Conservation (phyloP, 75 land plant species). For the Pseudotsuga menziesii region DNA sequence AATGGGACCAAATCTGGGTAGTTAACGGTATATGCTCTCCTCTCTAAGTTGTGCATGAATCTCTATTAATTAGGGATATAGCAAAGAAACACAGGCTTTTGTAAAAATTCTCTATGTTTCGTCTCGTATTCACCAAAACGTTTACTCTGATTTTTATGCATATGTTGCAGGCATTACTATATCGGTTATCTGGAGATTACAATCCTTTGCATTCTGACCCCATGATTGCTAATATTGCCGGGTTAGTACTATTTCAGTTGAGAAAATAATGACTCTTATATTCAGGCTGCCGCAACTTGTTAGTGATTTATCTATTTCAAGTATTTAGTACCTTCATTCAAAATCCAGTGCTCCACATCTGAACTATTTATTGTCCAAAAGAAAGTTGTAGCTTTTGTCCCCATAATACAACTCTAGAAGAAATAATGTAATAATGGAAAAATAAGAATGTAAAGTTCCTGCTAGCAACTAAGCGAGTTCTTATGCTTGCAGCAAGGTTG, state of each 20-base stretch:
- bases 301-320: conserved; percentile 7
- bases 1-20: no score
- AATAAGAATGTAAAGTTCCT: no score
- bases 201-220: conserved; percentile 97
- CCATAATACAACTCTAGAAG: not conserved
- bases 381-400: not conserved
- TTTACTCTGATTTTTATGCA: not conserved
- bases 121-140: no score
- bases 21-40: not conserved
- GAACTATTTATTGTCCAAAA: not conserved
- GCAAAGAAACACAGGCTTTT: no score
- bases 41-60: not conserved
- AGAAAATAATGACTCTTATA: not conserved
- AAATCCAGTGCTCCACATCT: not conserved
- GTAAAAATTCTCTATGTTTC: not conserved
- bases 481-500: no score
- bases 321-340: not conserved
- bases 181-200: conserved; percentile 93
- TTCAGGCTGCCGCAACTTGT: not conserved
- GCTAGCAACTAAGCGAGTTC: no score
- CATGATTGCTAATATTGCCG: conserved; percentile 60
- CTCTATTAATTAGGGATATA: not conserved
- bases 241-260: conserved; percentile 40
- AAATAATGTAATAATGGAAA: no score
- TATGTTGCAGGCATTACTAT: conserved; percentile 80